Evolutionary conservation across 371 early-diverging fungal genomes (phyloP), one percentile per base, ranked within the genome.

Genomic region (Blastocladiella emersonii): DNA sequence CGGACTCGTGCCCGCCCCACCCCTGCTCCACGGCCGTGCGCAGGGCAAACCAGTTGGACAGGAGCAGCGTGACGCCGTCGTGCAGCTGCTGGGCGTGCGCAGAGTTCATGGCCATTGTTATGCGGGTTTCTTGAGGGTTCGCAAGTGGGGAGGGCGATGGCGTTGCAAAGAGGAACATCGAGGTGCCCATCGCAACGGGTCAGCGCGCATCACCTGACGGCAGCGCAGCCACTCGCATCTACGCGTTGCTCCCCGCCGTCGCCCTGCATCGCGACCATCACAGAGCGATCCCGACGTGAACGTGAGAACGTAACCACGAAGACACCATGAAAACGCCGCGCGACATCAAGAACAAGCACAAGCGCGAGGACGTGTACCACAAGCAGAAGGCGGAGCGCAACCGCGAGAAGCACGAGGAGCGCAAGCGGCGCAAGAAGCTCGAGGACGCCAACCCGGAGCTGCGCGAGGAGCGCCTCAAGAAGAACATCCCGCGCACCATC

Each of bases 401-500:
- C 53, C 84, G 85, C 61, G 70, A 68, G n/a, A 91, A 95, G 78
- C 71, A 86, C 21, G 79, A 85, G 70, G 75, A 79, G 49, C 78
- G 94, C 59, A 78, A 80, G 64, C 73, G 77, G 57, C 68, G 76
- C 21, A 81, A 82, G 57, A 91, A 93, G 70, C 86, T 82, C 57
- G 98, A 98, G 74, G 78, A 73, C 27, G 83, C 82, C 61, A 82
- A 94, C 75, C 96, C 95, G 3, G 87, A 87, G 66, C 80, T 90
- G 65, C 90, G 89, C 70, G 88, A 88, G 74, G 85, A 91, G 75
- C 86, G 97, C 56, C 76, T 95, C 68, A 80, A 81, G 56, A 82
- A 86, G 65, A 94, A 97, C 78, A 86, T 92, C 13, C 95, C 95
- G 13, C 82, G 84, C 61, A 98, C 98, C 13, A 72, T 94, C 43